Evolutionary conservation across 768 basidiomycete genomes (phyloP).

Genomic region (Lactarius indigo): DNA sequence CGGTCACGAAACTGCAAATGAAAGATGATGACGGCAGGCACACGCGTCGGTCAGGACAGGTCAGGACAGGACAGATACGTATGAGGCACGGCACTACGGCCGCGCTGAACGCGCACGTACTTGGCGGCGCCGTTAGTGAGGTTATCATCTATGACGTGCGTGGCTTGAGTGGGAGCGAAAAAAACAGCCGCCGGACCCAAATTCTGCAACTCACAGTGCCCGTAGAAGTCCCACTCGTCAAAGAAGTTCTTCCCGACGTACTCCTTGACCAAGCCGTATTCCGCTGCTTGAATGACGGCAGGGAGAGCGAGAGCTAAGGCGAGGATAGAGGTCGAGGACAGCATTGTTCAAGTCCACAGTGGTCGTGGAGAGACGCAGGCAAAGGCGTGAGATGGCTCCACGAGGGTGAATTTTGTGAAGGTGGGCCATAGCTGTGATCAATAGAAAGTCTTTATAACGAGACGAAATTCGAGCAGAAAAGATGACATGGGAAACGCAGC

Average conservation of each 20-base stretch:
- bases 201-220: slow-evolving; percentile 19
- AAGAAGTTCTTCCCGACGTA: slow-evolving; percentile 21
- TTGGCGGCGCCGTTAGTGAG: slow-evolving; percentile 62
- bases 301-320: slow-evolving; percentile 6
- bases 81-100: not conserved
- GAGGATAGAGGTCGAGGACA: not conserved
- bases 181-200: not conserved
- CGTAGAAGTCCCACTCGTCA: slow-evolving; percentile 23
- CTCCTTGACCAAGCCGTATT: slow-evolving; percentile 22
- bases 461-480: not conserved
- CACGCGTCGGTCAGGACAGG: not conserved
- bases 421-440: not conserved
- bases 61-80: slow-evolving; percentile 1
- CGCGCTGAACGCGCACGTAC: slow-evolving; percentile 33
- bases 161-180: not conserved
- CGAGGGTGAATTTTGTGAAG: not conserved
- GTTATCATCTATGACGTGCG: slow-evolving; percentile 50
- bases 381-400: not conserved
- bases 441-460: not conserved
- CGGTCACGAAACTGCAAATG: slow-evolving; percentile 45
- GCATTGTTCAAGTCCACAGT: not conserved
- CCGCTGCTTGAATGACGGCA: not conserved
- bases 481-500: not conserved
- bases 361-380: not conserved
- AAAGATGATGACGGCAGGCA: not conserved